These are phyloP conservation scores for Tilletia indica DNA, from an alignment of 1,284 basidiomycete species.

Conservation along the genomic window DNA sequence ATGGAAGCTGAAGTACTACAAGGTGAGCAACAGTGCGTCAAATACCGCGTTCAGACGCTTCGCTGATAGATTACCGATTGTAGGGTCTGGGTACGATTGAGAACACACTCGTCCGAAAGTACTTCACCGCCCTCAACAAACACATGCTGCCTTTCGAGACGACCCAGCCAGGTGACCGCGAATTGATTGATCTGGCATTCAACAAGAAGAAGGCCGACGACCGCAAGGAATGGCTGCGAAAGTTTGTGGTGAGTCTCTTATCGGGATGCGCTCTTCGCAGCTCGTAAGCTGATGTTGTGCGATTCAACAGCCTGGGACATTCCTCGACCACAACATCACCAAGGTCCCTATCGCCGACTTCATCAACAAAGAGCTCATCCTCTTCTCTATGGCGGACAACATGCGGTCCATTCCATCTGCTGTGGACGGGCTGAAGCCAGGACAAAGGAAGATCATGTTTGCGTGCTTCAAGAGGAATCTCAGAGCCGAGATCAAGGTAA, in stretches of 20 bases:
- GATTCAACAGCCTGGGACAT: constrained; percentile 77
- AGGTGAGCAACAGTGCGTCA: not conserved
- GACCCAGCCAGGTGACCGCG: constrained; percentile 76
- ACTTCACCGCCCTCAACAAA: constrained; percentile 87
- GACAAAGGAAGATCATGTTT: constrained; percentile 95
- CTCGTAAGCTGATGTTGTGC: not conserved
- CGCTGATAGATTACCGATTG: not conserved
- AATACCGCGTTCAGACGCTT: not conserved
- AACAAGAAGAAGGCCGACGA: constrained; percentile 99
- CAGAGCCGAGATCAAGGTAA: constrained; percentile 79
- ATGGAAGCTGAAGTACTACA: constrained; percentile 82
- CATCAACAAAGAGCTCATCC: constrained; percentile 95
- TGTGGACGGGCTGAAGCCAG: constrained; percentile 95
- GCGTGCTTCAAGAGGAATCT: constrained; percentile 92
- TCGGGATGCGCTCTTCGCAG: too few relatives aligned
- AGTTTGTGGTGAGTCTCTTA: constrained; percentile 64
- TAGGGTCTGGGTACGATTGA: constrained; percentile 95
- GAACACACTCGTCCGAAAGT: constrained; percentile 83
- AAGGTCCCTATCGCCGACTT: constrained; percentile 89
- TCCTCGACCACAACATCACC: constrained; percentile 81
- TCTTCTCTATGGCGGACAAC: constrained; percentile 99
- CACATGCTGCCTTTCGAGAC: constrained; percentile 90
- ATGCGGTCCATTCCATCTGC: constrained; percentile 82
- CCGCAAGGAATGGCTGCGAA: constrained; percentile 94
- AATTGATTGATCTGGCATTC: constrained; percentile 94